phyloP scores from a whole-genome alignment of 805 yeast species.

The Lipomyces sp. region DNA sequence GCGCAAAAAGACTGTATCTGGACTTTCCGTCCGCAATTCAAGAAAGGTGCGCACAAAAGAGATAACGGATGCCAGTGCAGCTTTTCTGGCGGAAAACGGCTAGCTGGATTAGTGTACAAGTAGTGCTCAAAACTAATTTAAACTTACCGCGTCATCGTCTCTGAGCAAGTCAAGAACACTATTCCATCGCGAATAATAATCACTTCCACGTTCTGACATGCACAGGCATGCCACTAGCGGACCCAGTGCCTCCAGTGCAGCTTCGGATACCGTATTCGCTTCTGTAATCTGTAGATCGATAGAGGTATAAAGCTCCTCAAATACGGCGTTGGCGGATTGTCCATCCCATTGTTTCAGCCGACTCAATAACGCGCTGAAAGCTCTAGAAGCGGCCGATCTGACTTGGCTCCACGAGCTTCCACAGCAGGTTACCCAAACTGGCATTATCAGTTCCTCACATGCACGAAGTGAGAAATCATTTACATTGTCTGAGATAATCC shows the following conservation, averaged over 20 bases:
- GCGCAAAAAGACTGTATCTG: not conserved
- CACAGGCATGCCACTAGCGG: constrained; percentile 45
- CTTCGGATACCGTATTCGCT: constrained; percentile 49
- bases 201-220: not conserved
- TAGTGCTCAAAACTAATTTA: not conserved
- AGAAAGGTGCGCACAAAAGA: constrained; percentile 42
- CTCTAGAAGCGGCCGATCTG: constrained; percentile 39
- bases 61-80: constrained; percentile 53
- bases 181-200: constrained; percentile 41
- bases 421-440: constrained; percentile 14
- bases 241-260: constrained; percentile 60
- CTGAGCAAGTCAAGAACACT: constrained; percentile 42
- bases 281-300: constrained; percentile 50
- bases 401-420: constrained; percentile 39
- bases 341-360: constrained; percentile 10
- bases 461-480: not conserved
- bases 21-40: not conserved
- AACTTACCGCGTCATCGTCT: constrained; percentile 47
- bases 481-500: not conserved
- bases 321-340: constrained; percentile 11
- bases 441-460: not conserved
- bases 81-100: constrained; percentile 48
- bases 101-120: not conserved
- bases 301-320: constrained; percentile 44
- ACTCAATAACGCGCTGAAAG: constrained; percentile 23